Conservation (phyloP, 1,284 basidiomycete species). For the Leucoagaricus sp. region DNA sequence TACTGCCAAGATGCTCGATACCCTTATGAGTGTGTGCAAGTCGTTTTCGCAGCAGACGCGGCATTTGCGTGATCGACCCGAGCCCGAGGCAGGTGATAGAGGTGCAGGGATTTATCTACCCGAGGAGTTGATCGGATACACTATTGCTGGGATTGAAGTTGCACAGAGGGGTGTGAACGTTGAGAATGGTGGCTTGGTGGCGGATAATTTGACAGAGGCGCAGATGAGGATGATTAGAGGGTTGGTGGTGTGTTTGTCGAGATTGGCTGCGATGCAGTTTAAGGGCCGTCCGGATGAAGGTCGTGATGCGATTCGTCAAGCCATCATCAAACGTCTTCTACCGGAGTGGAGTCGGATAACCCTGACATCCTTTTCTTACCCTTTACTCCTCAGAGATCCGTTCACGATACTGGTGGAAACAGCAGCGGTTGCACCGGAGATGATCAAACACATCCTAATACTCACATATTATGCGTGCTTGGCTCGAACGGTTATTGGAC, state of each 20-base stretch:
- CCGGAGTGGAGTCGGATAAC: slow-evolving; percentile 89
- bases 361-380: slow-evolving; percentile 72
- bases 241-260: slow-evolving; percentile 67
- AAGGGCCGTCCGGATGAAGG: slow-evolving; percentile 69
- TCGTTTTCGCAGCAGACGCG: slow-evolving; percentile 73
- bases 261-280: slow-evolving; percentile 69
- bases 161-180: slow-evolving; percentile 69
- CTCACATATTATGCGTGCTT: slow-evolving; percentile 89
- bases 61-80: slow-evolving; percentile 72
- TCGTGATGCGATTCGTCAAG: slow-evolving; percentile 73
- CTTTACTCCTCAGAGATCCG: slow-evolving; percentile 84
- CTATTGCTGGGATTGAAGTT: slow-evolving; percentile 81
- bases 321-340: slow-evolving; percentile 83
- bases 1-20: slow-evolving; percentile 76
- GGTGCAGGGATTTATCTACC: slow-evolving; percentile 85
- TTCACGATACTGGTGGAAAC: slow-evolving; percentile 87
- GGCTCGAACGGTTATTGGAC: slow-evolving; percentile 79
- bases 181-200: slow-evolving; percentile 51
- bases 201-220: slow-evolving; percentile 77
- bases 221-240: slow-evolving; percentile 79
- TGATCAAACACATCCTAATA: slow-evolving; percentile 82
- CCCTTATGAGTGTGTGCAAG: slow-evolving; percentile 69
- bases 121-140: slow-evolving; percentile 90
- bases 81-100: slow-evolving; percentile 70
- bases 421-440: slow-evolving; percentile 85